Conservation (phyloP, 306 rosid species). For the Sesbania bispinosa region DNA sequence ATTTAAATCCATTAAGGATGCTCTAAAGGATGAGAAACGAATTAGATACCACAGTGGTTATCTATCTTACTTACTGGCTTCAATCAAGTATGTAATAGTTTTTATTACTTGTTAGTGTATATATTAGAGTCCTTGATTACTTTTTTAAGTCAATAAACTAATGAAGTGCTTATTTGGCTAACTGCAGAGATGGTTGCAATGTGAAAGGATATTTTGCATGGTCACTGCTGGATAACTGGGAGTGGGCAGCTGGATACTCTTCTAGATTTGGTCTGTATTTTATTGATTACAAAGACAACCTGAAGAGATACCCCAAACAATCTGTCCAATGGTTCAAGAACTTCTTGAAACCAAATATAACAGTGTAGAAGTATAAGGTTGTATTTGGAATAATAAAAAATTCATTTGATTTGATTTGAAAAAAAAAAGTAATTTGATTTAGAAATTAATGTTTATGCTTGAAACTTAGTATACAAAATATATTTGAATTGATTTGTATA, state of each 20-base stretch:
- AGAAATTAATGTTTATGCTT: not conserved
- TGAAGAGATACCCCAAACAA: slow-evolving; percentile 87
- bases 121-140: not conserved
- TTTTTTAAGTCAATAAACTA: not conserved
- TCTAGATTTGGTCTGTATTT: slow-evolving; percentile 85
- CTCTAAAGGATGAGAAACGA: slow-evolving; percentile 78
- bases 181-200: slow-evolving; percentile 89
- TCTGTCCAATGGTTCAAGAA: slow-evolving; percentile 82
- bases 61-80: slow-evolving; percentile 51
- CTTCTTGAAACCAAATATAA: slow-evolving; percentile 52
- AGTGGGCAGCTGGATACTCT: slow-evolving; percentile 79
- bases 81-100: slow-evolving; percentile 40
- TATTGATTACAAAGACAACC: slow-evolving; percentile 69
- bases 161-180: not conserved
- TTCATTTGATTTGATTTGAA: not conserved
- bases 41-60: slow-evolving; percentile 70
- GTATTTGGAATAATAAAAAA: not conserved
- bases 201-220: slow-evolving; percentile 92
- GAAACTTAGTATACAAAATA: not conserved
- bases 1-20: slow-evolving; percentile 47
- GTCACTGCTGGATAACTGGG: slow-evolving; percentile 95
- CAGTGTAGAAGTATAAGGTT: not conserved
- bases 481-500: not conserved
- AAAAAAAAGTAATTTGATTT: not conserved
- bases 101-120: not conserved